Evolutionary conservation across 768 basidiomycete genomes (phyloP).

Genomic region (Termitomyces eurrhizus): DNA sequence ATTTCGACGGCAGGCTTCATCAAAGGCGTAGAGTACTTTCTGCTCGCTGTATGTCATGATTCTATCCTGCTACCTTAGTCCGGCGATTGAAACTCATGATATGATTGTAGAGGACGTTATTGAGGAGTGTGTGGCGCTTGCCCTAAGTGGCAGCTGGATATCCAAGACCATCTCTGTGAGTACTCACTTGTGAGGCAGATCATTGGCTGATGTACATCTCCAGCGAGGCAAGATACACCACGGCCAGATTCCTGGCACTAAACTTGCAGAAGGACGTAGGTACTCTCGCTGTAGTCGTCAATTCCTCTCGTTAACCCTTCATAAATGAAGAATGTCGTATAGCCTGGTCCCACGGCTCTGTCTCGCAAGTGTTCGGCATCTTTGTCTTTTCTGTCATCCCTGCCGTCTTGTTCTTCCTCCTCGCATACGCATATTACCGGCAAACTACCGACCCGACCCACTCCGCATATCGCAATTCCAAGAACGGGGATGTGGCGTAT

Average conservation of each 20-base stretch:
- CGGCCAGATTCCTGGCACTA: conserved; percentile 18
- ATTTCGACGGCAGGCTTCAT: conserved; percentile 33
- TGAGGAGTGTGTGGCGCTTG: conserved; percentile 31
- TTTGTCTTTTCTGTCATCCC: conserved; percentile 37
- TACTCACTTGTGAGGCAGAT: not conserved
- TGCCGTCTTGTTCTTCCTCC: conserved; percentile 28
- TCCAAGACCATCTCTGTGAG: conserved; percentile 37
- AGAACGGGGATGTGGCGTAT: conserved; percentile 7
- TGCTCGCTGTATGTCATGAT: conserved; percentile 29
- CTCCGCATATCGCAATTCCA: conserved; percentile 26
- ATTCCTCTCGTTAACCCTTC: not conserved
- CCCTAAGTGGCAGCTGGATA: conserved; percentile 27
- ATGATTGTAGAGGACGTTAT: conserved; percentile 27
- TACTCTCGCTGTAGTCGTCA: not conserved
- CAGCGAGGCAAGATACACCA: conserved; percentile 33
- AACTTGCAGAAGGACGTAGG: conserved; percentile 33
- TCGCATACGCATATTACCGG: conserved; percentile 37
- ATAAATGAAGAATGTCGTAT: conserved; percentile 30
- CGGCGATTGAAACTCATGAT: not conserved
- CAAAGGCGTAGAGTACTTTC: conserved; percentile 33
- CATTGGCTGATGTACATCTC: not conserved
- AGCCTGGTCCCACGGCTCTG: conserved; percentile 34
- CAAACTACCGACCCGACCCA: conserved; percentile 35
- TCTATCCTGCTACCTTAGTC: not conserved
- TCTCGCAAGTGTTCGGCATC: conserved; percentile 32